Conservation (phyloP, 78 protist genomes). For the Dictyostelium firmibasis region DNA sequence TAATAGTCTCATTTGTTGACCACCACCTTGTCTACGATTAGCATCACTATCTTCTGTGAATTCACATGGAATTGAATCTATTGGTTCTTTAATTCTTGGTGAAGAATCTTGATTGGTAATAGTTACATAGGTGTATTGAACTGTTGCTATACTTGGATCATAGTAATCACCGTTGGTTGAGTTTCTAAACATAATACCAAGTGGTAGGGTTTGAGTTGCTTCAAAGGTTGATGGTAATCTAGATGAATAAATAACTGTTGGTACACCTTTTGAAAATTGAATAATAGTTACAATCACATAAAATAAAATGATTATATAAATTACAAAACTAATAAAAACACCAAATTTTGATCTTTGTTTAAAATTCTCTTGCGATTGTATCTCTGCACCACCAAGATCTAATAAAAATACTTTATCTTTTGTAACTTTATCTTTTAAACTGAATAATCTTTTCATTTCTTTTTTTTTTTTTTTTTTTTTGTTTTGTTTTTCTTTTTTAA, state of each 20-base stretch:
- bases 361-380: not conserved
- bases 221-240: conserved; percentile 24
- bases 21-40: not conserved
- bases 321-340: conserved; percentile 6
- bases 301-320: conserved; percentile 35
- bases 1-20: not conserved
- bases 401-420: not conserved
- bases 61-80: not conserved
- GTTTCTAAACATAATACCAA: conserved; percentile 19
- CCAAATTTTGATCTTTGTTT: conserved; percentile 53
- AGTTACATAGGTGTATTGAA: conserved; percentile 15
- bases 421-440: not conserved
- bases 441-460: not conserved
- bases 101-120: conserved; percentile 31
- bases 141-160: not conserved
- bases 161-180: not conserved
- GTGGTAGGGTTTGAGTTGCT: conserved; percentile 3
- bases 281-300: conserved; percentile 19
- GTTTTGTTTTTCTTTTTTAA: too few species aligned
- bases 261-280: conserved; percentile 65
- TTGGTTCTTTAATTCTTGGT: not conserved
- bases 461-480: not conserved
- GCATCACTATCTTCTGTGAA: conserved; percentile 1
- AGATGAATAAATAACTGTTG: conserved; percentile 47
- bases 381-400: conserved; percentile 21